Conservation (phyloP, 768 basidiomycete species). For the Suillus hirtellus region DNA sequence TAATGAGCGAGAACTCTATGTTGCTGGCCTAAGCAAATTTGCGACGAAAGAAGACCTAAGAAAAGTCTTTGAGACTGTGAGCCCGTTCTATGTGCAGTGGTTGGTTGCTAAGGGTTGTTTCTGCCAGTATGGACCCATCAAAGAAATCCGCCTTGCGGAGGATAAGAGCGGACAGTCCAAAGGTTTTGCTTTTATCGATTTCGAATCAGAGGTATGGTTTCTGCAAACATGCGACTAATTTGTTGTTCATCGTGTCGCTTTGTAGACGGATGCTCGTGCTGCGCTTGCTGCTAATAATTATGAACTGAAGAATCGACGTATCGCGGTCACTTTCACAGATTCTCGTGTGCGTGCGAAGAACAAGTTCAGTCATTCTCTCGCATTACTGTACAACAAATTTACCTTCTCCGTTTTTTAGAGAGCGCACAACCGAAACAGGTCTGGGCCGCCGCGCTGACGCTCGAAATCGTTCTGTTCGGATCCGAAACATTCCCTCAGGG, state of each 20-base stretch:
- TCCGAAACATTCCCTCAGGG: conserved; percentile 70
- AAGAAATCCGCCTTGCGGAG: conserved; percentile 75
- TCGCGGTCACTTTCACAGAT: conserved; percentile 87
- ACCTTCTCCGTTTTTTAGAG: conserved; percentile 28
- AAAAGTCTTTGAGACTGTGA: conserved; percentile 75
- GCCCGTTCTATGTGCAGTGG: conserved; percentile 23
- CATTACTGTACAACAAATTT: not conserved
- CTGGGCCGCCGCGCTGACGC: conserved; percentile 55
- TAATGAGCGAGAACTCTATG: conserved; percentile 82
- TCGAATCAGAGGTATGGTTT: conserved; percentile 68
- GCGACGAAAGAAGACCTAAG: conserved; percentile 76
- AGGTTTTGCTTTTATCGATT: conserved; percentile 94
- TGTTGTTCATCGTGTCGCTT: conserved; percentile 9
- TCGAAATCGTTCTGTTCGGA: conserved; percentile 70
- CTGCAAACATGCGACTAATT: not conserved
- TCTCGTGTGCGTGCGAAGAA: conserved; percentile 57
- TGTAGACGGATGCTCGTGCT: conserved; percentile 64
- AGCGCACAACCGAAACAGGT: conserved; percentile 52
- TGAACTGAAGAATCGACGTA: conserved; percentile 86
- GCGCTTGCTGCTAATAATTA: conserved; percentile 82
- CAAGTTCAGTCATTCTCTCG: conserved; percentile 40
- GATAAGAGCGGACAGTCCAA: conserved; percentile 71
- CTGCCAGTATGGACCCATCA: conserved; percentile 75
- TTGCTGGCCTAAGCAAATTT: conserved; percentile 81
- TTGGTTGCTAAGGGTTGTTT: conserved; percentile 8